phyloP scores from a whole-genome alignment of 129 eudicot species.

The Pittosporum tobira region DNA sequence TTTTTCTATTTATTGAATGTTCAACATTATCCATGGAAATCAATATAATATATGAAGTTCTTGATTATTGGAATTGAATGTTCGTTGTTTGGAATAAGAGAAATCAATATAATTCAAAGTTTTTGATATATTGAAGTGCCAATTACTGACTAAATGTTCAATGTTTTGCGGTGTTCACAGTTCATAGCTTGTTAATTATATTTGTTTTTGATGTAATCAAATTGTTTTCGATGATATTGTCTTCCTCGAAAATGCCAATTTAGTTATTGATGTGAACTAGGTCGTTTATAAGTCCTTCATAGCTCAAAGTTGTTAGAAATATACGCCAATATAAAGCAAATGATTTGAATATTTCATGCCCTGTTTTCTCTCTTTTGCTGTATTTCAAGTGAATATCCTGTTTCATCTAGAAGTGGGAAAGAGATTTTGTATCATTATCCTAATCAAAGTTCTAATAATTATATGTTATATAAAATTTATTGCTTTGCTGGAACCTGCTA shows the following conservation, averaged over 20 bases:
- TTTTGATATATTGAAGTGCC: background rate
- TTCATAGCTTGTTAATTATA: background rate
- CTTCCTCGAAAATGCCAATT: background rate
- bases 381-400: background rate
- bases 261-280: background rate
- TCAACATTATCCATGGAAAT: slow-evolving; percentile 1
- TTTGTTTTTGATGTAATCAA: background rate
- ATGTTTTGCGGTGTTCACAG: background rate
- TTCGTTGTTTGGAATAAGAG: too few species aligned
- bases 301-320: background rate
- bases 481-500: background rate
- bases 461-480: background rate
- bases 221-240: background rate
- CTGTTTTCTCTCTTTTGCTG: background rate
- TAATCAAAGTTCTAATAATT: background rate
- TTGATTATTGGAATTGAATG: too few species aligned
- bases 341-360: background rate
- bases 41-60: background rate
- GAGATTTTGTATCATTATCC: too few species aligned
- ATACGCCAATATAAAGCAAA: background rate
- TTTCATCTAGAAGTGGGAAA: background rate
- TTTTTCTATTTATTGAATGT: slow-evolving; percentile 13
- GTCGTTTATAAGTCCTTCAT: background rate
- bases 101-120: too few species aligned
- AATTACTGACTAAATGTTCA: background rate